phyloP scores from a whole-genome alignment of 306 rosid species.

The Trifolium fragiferum region DNA sequence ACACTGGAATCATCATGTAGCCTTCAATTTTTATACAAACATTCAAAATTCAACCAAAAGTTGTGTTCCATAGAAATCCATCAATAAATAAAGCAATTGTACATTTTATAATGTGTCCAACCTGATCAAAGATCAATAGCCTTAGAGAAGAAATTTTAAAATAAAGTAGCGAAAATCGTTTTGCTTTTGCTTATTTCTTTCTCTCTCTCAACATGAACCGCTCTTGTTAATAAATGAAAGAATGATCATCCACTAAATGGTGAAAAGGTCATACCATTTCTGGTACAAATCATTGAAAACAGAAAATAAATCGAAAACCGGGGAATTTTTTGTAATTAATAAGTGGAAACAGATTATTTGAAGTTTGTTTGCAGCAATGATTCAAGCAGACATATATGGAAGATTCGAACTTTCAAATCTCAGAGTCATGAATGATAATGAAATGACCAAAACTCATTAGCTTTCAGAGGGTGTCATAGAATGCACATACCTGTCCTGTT shows the following conservation, averaged over 20 bases:
- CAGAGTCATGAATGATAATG: slow-evolving; percentile 20
- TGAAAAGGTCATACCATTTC: background rate
- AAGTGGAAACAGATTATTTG: background rate
- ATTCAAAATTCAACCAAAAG: slow-evolving; percentile 18
- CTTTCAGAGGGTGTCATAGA: slow-evolving; percentile 36
- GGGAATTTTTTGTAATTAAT: background rate
- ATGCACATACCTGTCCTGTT: slow-evolving; percentile 88
- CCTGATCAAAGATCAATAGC: slow-evolving; percentile 4
- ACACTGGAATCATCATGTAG: slow-evolving; percentile 34
- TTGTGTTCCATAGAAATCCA: slow-evolving; percentile 13
- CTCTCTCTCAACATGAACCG: slow-evolving; percentile 20
- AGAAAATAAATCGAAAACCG: background rate
- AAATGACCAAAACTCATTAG: slow-evolving; percentile 15
- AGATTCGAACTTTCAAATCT: slow-evolving; percentile 11
- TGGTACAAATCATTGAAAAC: slow-evolving; percentile 18
- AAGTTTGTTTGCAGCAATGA: slow-evolving; percentile 27
- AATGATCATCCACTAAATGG: slow-evolving; percentile 30
- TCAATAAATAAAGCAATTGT: slow-evolving; percentile 25
- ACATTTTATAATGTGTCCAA: background rate
- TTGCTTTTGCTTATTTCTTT: background rate
- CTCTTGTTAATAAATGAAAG: slow-evolving; percentile 8
- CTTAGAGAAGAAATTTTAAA: slow-evolving; percentile 31
- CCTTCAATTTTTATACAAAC: slow-evolving; percentile 10
- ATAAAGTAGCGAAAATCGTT: background rate
- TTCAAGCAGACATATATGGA: slow-evolving; percentile 26